phyloP scores from a whole-genome alignment of 2,329 filamentous ascomycete genomes.

The Claviceps humidiphila region DNA sequence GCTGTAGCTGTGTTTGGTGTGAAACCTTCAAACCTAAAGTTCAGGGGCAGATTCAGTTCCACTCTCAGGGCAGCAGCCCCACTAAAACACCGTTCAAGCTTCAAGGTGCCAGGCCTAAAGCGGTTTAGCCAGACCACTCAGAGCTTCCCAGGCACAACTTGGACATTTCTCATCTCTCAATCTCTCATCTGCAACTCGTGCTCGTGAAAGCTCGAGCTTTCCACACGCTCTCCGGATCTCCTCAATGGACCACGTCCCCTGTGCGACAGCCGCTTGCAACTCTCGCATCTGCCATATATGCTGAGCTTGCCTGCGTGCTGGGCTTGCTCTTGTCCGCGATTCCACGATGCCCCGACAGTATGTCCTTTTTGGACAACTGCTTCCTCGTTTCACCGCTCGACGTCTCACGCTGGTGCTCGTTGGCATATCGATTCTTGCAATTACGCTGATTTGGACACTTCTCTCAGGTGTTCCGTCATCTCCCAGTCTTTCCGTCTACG shows the following conservation, averaged over 20 bases:
- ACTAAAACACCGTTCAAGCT: too few relatives aligned
- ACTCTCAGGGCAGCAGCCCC: too few relatives aligned
- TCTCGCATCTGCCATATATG: neutral
- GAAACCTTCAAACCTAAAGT: too few relatives aligned
- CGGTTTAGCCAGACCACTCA: too few relatives aligned
- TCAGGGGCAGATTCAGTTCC: too few relatives aligned
- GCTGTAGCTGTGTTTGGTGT: too few relatives aligned
- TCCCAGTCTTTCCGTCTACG: constrained; percentile 34
- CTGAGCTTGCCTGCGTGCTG: neutral
- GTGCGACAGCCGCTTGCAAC: neutral
- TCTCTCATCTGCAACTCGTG: neutral
- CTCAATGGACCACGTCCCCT: neutral
- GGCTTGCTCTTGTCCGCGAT: neutral
- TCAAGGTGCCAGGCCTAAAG: too few relatives aligned
- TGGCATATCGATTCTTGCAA: constrained; percentile 36
- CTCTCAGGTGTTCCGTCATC: constrained; percentile 34
- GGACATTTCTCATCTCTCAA: neutral
- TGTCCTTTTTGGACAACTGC: constrained; percentile 30
- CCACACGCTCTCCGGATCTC: neutral
- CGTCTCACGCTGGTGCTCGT: constrained; percentile 39
- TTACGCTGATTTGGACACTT: constrained; percentile 40
- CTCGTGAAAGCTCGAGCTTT: neutral
- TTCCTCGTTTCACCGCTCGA: constrained; percentile 38
- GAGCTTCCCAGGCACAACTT: neutral
- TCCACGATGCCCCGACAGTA: constrained; percentile 17